Base-by-base conservation (phyloP, 129 eudicot genomes). In the Flaveria bidentis region DNA sequence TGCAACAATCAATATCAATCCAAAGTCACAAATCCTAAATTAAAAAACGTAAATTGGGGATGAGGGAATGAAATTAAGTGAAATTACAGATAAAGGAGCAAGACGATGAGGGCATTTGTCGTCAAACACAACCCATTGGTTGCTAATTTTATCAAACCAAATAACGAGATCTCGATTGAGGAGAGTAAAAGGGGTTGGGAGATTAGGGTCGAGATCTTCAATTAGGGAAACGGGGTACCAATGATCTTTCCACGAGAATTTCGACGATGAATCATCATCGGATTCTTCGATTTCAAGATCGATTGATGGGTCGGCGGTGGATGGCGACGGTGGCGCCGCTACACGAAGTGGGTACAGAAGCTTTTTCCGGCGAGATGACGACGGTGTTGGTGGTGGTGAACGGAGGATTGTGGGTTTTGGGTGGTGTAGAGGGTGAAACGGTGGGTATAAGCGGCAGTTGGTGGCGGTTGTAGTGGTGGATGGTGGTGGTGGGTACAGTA, bases 31-130 rank as follows among this genome's bases (percentile, higher is more conserved):
- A 76, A 14, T 25, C 55, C 65, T 7, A 76, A 17, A 71, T 25
- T 6, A 16, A 10, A 78, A 78, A 67, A 5, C 30, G 23, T 16
- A 53, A 33, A 64, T 11, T 73, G 77, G 57, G 18, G 45, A 18
- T 6, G 47, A 14, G 15, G 15, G 5, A 12, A 0, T 36, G 1
- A 5, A 36, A 36, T 36, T 36, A 7, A 50, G 41, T 8, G 0
- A 33, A 20, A 2, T 67, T 87, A 93, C 98, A 30, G 98, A 93
- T 78, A 93, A 76, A 72, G 98, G 98, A 11, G 98, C 98, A 56
- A 93, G 91, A 36, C 98, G 90, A 73, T 93, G 98, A 41, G 98
- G 98, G 85, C 98, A 93, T 68, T 93, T 93, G 49, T 93, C 98
- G 57, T 93, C 98, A 8, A 94, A 80, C 56, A 87, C 98, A 57